Evolutionary conservation across 257 asterid genomes (phyloP).

Genomic region (Henckelia pumila): DNA sequence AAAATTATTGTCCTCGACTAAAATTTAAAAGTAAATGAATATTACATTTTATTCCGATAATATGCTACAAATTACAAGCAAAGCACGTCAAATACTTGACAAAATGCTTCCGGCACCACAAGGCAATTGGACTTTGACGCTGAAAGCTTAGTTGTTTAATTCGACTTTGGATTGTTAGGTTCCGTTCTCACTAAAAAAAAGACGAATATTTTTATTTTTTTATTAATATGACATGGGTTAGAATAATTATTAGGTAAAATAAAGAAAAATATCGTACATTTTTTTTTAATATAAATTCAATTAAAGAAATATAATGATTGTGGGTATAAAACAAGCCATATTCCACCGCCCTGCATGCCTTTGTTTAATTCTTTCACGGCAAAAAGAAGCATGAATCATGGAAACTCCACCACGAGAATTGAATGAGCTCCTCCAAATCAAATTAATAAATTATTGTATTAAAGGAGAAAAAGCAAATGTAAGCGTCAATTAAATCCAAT

Average conservation of each 20-base stretch:
- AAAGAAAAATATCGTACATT: not conserved
- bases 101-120: not conserved
- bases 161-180: not conserved
- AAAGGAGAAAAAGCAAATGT: too few relatives aligned
- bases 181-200: not conserved
- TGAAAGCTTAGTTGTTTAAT: not conserved
- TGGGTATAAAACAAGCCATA: slow-evolving; percentile 4
- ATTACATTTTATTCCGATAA: too few relatives aligned
- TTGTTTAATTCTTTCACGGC: not conserved
- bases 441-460: too few relatives aligned
- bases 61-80: not conserved
- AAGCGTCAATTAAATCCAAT: too few relatives aligned
- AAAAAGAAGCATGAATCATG: slow-evolving; percentile 16
- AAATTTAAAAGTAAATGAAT: too few relatives aligned
- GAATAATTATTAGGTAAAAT: not conserved
- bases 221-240: not conserved
- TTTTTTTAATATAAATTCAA: too few relatives aligned
- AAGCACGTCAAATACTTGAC: not conserved
- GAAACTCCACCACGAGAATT: slow-evolving; percentile 11
- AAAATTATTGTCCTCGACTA: too few relatives aligned
- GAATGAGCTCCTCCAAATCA: not conserved
- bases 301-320: not conserved
- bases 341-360: not conserved
- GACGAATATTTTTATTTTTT: not conserved
- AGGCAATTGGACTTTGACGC: not conserved